A percentile compares a stretch with the other conserved stretches of the same genome.
phyloP scores from a whole-genome alignment of 306 rosid species.

The Gillenia trifoliata region DNA sequence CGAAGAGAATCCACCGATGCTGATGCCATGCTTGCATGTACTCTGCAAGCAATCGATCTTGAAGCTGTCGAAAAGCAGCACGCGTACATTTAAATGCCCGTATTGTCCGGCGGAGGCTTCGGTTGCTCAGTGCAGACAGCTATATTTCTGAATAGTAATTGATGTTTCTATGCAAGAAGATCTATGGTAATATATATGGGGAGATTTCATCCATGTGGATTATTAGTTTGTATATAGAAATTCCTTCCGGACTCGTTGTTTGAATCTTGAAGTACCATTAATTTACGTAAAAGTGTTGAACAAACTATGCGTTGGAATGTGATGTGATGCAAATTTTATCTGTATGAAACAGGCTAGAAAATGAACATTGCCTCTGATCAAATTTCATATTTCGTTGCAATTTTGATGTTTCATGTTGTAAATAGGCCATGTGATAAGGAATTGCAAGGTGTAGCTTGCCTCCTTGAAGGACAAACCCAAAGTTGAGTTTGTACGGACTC shows the following conservation, averaged over 20 bases:
- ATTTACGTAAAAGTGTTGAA: constrained; percentile 23
- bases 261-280: constrained; percentile 25
- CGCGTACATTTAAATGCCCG: constrained; percentile 72
- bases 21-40: constrained; percentile 80
- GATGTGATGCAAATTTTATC: neutral
- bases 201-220: constrained; percentile 16
- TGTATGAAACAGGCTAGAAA: neutral
- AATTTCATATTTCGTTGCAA: no score
- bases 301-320: constrained; percentile 18
- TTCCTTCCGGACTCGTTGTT: constrained; percentile 28
- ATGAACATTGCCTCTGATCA: neutral
- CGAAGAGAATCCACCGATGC: constrained; percentile 82
- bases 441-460: no score
- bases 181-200: neutral
- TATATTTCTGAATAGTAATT: constrained; percentile 46
- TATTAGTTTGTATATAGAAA: constrained; percentile 40
- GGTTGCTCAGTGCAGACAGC: constrained; percentile 54
- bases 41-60: constrained; percentile 83
- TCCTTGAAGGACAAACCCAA: no score
- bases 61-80: constrained; percentile 67
- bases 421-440: no score
- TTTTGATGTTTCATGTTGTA: no score
- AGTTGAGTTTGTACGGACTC: no score
- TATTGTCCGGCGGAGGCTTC: constrained; percentile 69
- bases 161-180: neutral